These are phyloP conservation scores for Gentiana macrophylla DNA, from an alignment of 257 asterid genomes.

Conservation along the genomic window DNA sequence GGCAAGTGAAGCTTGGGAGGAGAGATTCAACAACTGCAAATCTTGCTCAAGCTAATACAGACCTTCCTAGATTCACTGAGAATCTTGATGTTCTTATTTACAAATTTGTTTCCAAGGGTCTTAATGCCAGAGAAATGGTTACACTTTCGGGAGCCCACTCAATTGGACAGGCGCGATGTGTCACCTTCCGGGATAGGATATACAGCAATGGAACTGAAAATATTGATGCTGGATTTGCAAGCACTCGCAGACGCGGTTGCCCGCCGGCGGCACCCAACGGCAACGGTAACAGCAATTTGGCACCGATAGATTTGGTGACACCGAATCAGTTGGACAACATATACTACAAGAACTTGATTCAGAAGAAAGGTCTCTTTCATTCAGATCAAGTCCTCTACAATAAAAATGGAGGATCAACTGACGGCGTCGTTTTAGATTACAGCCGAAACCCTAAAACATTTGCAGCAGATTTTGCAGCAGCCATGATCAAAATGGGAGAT, in stretches of 20 bases:
- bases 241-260: slow-evolving; percentile 18
- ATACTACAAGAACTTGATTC: slow-evolving; percentile 16
- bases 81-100: slow-evolving; percentile 4
- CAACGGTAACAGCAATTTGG: slow-evolving; percentile 15
- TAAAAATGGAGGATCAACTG: slow-evolving; percentile 14
- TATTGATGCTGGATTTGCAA: slow-evolving; percentile 26
- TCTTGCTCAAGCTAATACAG: slow-evolving; percentile 10
- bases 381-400: slow-evolving; percentile 22
- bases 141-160: slow-evolving; percentile 27
- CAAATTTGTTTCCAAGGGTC: slow-evolving; percentile 8
- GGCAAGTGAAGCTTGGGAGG: slow-evolving; percentile 27
- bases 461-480: slow-evolving; percentile 10
- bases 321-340: slow-evolving; percentile 15
- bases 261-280: slow-evolving; percentile 4
- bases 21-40: slow-evolving; percentile 29
- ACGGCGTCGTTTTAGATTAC: slow-evolving; percentile 10
- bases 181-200: slow-evolving; percentile 12
- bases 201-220: slow-evolving; percentile 17
- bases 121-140: slow-evolving; percentile 23
- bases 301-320: slow-evolving; percentile 24
- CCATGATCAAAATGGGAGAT: slow-evolving; percentile 26
- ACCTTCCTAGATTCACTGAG: slow-evolving; percentile 16
- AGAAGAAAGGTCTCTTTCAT: slow-evolving; percentile 15
- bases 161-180: slow-evolving; percentile 25
- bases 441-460: slow-evolving; percentile 10